Conservation (phyloP, 352 stramenopile species). For the Phytophthora chlamydospora region DNA sequence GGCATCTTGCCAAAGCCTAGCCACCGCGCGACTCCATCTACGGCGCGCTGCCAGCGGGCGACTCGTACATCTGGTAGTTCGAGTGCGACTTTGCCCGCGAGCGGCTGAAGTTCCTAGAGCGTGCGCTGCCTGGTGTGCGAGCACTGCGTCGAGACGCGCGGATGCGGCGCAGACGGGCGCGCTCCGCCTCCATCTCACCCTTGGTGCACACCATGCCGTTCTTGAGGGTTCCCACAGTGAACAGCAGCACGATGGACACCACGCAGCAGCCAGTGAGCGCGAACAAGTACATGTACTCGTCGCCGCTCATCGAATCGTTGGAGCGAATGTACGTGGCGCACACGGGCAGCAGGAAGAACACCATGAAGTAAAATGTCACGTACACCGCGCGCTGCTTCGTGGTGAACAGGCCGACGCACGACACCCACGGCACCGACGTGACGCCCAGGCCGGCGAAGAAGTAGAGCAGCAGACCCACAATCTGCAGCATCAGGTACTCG, state of each 20-base stretch:
- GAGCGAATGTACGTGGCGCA: slow-evolving; percentile 51
- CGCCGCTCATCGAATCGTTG: slow-evolving; percentile 30
- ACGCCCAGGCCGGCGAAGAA: slow-evolving; percentile 82
- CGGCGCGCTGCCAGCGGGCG: slow-evolving; percentile 52
- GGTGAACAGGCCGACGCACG: slow-evolving; percentile 72
- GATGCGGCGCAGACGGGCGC: slow-evolving; percentile 51
- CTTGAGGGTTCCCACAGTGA: slow-evolving; percentile 58
- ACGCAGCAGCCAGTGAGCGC: slow-evolving; percentile 51
- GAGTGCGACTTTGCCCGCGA: slow-evolving; percentile 69
- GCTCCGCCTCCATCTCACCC: slow-evolving; percentile 60
- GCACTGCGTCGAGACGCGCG: slow-evolving; percentile 58
- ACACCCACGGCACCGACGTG: slow-evolving; percentile 78
- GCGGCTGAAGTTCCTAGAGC: slow-evolving; percentile 68
- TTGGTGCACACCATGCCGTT: slow-evolving; percentile 80
- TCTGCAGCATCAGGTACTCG: slow-evolving; percentile 74
- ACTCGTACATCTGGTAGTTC: slow-evolving; percentile 78
- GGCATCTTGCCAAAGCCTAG: slow-evolving; percentile 25
- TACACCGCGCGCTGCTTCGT: slow-evolving; percentile 67
- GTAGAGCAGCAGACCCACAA: slow-evolving; percentile 71
- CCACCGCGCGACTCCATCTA: slow-evolving; percentile 30
- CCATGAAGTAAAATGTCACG: slow-evolving; percentile 69
- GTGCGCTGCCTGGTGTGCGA: slow-evolving; percentile 62
- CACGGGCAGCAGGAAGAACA: slow-evolving; percentile 79
- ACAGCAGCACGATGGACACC: slow-evolving; percentile 48
- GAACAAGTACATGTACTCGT: slow-evolving; percentile 71